phyloP scores from a whole-genome alignment of 805 yeast species.

The Hanseniaspora osmophila region DNA sequence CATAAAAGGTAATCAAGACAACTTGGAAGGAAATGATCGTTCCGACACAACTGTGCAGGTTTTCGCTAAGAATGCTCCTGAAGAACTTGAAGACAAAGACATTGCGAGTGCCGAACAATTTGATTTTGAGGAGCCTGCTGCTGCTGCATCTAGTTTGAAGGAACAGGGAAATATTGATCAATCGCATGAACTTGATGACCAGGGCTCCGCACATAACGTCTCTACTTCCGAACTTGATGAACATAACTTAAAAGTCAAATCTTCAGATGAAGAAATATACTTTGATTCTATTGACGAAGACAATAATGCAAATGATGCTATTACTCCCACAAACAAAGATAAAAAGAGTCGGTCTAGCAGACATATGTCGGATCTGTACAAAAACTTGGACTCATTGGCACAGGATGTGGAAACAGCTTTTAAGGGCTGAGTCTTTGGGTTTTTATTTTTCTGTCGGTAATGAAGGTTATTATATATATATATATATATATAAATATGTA shows the following conservation, averaged over 20 bases:
- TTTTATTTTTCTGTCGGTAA: not conserved
- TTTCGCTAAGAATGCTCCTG: not conserved
- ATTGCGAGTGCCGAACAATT: not conserved
- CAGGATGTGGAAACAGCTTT: not conserved
- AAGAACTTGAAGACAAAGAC: not conserved
- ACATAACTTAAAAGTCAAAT: not conserved
- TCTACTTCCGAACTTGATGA: too few species aligned
- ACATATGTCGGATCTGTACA: not conserved
- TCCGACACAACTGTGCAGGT: not conserved
- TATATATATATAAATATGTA: not conserved
- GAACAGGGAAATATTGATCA: not conserved
- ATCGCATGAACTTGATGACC: not conserved
- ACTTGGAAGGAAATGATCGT: too few species aligned
- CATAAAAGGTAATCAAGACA: too few species aligned
- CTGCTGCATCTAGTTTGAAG: not conserved
- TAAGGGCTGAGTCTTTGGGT: not conserved
- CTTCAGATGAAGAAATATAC: not conserved
- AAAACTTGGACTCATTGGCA: not conserved
- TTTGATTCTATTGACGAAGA: not conserved
- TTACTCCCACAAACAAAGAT: too few species aligned
- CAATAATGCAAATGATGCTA: not conserved
- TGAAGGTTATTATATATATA: not conserved
- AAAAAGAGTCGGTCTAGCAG: not conserved
- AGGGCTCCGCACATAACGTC: not conserved
- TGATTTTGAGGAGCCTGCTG: not conserved